Conservation (phyloP, 768 basidiomycete genomes). For the Rickenella mellea region DNA sequence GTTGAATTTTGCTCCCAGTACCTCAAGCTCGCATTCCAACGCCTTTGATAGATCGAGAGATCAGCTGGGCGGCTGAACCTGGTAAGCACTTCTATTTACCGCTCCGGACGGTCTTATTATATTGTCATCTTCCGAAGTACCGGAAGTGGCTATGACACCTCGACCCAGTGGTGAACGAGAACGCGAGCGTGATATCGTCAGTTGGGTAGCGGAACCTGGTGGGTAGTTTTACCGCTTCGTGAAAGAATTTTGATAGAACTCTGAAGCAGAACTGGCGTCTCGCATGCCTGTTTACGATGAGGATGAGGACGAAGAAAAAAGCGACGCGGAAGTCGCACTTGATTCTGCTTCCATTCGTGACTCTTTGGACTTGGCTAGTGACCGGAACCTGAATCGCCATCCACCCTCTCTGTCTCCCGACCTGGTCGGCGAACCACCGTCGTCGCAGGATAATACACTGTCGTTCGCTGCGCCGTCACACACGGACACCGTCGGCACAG, state of each 20-base stretch:
- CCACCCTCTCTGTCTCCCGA: too few relatives aligned
- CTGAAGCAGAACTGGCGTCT: too few relatives aligned
- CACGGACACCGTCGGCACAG: constrained; percentile 34
- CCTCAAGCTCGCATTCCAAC: background rate
- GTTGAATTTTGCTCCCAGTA: background rate
- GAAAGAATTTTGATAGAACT: background rate
- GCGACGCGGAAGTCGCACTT: constrained; percentile 43
- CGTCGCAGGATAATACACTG: constrained; percentile 40
- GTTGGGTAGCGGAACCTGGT: background rate
- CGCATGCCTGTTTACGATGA: constrained; percentile 14
- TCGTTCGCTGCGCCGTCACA: constrained; percentile 39
- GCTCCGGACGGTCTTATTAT: background rate
- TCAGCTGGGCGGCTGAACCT: background rate
- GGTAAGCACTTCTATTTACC: background rate
- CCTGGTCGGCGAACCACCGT: constrained; percentile 54
- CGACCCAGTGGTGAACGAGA: background rate
- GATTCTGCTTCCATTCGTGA: constrained; percentile 43
- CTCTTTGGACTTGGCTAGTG: constrained; percentile 43
- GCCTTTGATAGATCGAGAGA: background rate
- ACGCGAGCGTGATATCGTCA: background rate
- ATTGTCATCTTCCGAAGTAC: background rate
- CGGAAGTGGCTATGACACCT: background rate
- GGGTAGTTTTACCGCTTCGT: background rate
- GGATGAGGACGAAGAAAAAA: constrained; percentile 24
- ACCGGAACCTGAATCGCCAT: constrained; percentile 1